phyloP scores from a whole-genome alignment of 331 rosid species.

The Saraca asoca region DNA sequence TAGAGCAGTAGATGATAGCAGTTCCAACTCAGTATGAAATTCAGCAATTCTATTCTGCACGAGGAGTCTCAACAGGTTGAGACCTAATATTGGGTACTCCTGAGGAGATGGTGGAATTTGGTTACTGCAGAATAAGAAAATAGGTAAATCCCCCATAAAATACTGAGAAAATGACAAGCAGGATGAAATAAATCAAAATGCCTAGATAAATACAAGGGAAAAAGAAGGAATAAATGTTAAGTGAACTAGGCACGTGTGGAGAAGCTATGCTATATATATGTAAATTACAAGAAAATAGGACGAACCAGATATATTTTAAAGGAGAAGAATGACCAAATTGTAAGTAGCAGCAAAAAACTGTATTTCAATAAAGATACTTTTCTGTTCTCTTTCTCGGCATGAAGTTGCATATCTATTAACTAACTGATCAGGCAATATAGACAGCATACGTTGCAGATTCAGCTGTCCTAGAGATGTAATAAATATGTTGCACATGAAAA shows the following conservation, averaged over 20 bases:
- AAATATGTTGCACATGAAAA: too few species aligned
- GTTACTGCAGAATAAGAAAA: conserved; percentile 55
- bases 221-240: too few species aligned
- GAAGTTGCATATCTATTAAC: not conserved
- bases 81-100: conserved; percentile 92
- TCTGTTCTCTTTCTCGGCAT: too few species aligned
- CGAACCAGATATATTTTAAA: too few species aligned
- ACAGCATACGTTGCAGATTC: conserved; percentile 10
- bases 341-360: too few species aligned
- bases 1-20: conserved; percentile 83
- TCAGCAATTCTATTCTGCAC: conserved; percentile 98
- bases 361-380: too few species aligned
- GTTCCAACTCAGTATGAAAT: conserved; percentile 96
- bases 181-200: not conserved
- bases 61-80: conserved; percentile 91
- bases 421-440: conserved; percentile 11
- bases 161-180: not conserved
- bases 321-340: too few species aligned
- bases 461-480: not conserved
- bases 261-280: too few species aligned
- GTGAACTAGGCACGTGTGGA: too few species aligned
- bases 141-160: not conserved
- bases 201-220: too few species aligned
- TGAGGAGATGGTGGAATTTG: conserved; percentile 79
- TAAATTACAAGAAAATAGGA: too few species aligned